phyloP scores from a whole-genome alignment of 352 stramenopile genomes.

The Salisapilia sapeloensis region DNA sequence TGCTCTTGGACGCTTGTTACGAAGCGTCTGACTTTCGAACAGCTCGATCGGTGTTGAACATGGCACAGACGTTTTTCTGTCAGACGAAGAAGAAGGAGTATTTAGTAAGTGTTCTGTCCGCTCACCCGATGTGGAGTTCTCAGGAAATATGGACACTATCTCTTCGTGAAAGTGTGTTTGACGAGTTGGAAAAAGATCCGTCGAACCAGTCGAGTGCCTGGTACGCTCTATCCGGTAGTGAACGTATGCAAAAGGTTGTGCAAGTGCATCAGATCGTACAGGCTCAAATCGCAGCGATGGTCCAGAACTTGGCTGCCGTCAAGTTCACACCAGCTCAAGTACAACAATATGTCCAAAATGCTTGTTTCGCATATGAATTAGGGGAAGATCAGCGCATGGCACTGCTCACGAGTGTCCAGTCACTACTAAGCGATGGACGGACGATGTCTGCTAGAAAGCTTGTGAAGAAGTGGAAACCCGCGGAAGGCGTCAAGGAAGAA shows the following conservation, averaged over 20 bases:
- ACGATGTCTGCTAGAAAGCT: slow-evolving; percentile 8
- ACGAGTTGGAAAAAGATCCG: slow-evolving; percentile 60
- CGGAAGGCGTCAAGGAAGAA: slow-evolving; percentile 5
- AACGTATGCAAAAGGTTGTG: slow-evolving; percentile 54
- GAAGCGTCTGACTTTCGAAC: slow-evolving; percentile 46
- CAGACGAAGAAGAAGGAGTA: slow-evolving; percentile 36
- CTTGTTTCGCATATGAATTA: slow-evolving; percentile 68
- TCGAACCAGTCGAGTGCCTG: slow-evolving; percentile 39
- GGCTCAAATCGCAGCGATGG: slow-evolving; percentile 49
- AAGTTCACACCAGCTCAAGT: slow-evolving; percentile 45
- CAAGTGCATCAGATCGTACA: slow-evolving; percentile 66
- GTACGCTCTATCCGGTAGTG: slow-evolving; percentile 34
- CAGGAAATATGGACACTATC: slow-evolving; percentile 58
- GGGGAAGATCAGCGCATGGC: slow-evolving; percentile 61
- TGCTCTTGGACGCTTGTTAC: slow-evolving; percentile 45
- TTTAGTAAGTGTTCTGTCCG: slow-evolving; percentile 23
- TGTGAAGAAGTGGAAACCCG: too few relatives aligned
- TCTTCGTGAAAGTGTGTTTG: slow-evolving; percentile 48
- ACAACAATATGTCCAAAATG: slow-evolving; percentile 51
- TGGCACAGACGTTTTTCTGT: slow-evolving; percentile 70
- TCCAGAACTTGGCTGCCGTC: slow-evolving; percentile 65
- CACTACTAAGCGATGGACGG: slow-evolving; percentile 8
- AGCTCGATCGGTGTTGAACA: slow-evolving; percentile 67
- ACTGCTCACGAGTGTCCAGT: slow-evolving; percentile 36
- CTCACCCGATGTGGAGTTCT: slow-evolving; percentile 48